These are phyloP conservation scores for Termitomyces sp. DNA, from an alignment of 768 basidiomycete species.

Conservation along the genomic window DNA sequence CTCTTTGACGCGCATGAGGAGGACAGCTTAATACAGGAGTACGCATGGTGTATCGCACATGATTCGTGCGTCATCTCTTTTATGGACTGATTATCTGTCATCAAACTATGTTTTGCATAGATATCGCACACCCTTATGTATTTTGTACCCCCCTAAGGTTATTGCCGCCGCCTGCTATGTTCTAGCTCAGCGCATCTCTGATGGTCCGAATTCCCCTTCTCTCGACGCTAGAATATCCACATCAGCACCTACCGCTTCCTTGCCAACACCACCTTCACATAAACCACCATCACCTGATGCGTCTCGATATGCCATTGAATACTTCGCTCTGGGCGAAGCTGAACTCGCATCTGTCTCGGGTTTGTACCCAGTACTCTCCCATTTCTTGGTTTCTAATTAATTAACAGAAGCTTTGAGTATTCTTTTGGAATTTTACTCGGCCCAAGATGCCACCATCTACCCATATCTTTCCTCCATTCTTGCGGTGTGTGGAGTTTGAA, in stretches of 20 bases:
- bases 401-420: conserved; percentile 56
- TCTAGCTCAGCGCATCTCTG: conserved; percentile 65
- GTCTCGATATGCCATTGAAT: conserved; percentile 60
- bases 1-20: conserved; percentile 56
- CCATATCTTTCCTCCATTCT: conserved; percentile 47
- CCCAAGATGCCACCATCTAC: conserved; percentile 47
- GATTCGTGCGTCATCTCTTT: conserved; percentile 58
- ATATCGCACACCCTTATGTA: conserved; percentile 74
- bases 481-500: conserved; percentile 35
- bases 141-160: conserved; percentile 63
- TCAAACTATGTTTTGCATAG: conserved; percentile 30
- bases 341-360: conserved; percentile 61
- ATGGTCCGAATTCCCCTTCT: conserved; percentile 71
- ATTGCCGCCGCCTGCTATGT: conserved; percentile 77
- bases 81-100: conserved; percentile 4
- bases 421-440: conserved; percentile 67
- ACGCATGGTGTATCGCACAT: conserved; percentile 82
- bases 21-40: conserved; percentile 54
- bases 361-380: conserved; percentile 21
- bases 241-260: conserved; percentile 65
- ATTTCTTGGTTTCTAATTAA: conserved; percentile 2
- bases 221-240: conserved; percentile 71
- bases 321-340: conserved; percentile 56
- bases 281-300: conserved; percentile 70
- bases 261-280: conserved; percentile 78